phyloP scores from a whole-genome alignment of 495 filamentous ascomycete genomes.

The Letharia columbiana region DNA sequence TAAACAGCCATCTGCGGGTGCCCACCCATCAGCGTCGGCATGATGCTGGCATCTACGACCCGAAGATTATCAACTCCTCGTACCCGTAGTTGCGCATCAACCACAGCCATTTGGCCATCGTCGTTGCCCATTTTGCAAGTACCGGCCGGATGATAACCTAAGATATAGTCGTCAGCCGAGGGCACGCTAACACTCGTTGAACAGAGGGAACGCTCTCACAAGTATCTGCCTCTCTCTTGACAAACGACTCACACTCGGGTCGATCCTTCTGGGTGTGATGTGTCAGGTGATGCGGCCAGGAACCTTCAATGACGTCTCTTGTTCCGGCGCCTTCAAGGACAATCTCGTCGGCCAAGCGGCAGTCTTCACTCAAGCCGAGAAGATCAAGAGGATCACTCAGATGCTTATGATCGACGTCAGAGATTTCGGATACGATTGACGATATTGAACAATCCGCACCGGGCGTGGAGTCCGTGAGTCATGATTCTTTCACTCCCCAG shows the following conservation, averaged over 20 bases:
- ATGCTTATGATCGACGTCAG: background rate
- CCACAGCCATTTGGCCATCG: background rate
- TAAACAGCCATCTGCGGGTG: conserved; percentile 46
- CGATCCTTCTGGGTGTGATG: background rate
- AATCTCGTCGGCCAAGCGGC: background rate
- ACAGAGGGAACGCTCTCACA: background rate
- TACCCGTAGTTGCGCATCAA: background rate
- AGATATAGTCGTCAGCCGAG: background rate
- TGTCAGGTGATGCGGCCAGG: background rate
- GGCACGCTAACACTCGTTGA: background rate
- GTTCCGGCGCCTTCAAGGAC: background rate
- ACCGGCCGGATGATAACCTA: background rate
- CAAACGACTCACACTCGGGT: background rate
- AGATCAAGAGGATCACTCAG: background rate
- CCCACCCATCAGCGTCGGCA: conserved; percentile 39
- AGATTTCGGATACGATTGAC: background rate
- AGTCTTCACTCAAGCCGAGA: background rate
- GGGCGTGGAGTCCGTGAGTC: no score
- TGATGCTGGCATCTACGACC: conserved; percentile 47
- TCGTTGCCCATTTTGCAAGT: background rate
- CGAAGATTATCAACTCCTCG: conserved; percentile 26
- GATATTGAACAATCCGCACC: no score
- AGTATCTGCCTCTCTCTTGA: background rate
- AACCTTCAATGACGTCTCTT: background rate
- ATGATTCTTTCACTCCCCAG: no score